Conservation (phyloP, 345 rosid species). For the Carallia pectinifolia region DNA sequence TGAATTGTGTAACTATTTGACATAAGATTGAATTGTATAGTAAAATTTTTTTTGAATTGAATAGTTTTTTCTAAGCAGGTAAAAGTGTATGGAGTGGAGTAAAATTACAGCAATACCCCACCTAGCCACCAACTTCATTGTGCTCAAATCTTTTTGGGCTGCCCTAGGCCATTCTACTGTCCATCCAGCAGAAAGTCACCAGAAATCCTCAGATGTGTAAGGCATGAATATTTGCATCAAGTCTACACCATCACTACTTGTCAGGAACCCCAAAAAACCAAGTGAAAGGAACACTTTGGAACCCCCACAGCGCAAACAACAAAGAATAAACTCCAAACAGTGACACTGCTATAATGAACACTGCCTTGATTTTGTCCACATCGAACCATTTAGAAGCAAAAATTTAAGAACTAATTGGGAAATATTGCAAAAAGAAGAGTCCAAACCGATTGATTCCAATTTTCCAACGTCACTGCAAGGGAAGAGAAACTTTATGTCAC, state of each 20-base stretch:
- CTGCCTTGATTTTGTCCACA: slow-evolving; percentile 20
- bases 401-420: slow-evolving; percentile 17
- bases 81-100: too few relatives aligned
- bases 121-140: too few relatives aligned
- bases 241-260: background rate
- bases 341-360: background rate
- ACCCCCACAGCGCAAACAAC: slow-evolving; percentile 16
- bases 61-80: too few relatives aligned
- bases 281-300: slow-evolving; percentile 24
- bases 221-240: too few relatives aligned
- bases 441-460: slow-evolving; percentile 13
- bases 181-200: too few relatives aligned
- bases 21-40: too few relatives aligned
- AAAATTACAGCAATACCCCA: too few relatives aligned
- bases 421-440: slow-evolving; percentile 2
- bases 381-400: slow-evolving; percentile 13
- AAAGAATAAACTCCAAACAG: slow-evolving; percentile 33
- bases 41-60: too few relatives aligned
- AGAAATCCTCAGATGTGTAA: too few relatives aligned
- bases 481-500: slow-evolving; percentile 23
- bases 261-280: slow-evolving; percentile 4
- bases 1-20: too few relatives aligned
- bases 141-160: too few relatives aligned
- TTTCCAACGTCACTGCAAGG: slow-evolving; percentile 16
- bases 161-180: too few relatives aligned